Conservation (phyloP, 345 rosid genomes). For the Cardamine chenopodiifolia region DNA sequence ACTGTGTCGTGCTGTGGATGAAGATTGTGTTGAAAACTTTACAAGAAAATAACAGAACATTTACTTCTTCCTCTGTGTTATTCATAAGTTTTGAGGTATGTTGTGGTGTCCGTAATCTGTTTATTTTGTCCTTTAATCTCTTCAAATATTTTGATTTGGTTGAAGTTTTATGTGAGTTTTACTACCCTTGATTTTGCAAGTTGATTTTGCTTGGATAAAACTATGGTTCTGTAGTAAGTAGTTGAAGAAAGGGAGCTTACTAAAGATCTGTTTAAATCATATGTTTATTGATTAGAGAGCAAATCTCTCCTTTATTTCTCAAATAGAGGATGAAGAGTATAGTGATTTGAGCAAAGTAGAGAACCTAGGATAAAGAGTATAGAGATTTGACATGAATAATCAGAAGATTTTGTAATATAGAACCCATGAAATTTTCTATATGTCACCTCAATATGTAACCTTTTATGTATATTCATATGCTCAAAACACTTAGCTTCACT, state of each 20-base stretch:
- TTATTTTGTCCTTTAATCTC: conserved; percentile 22
- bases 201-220: conserved; percentile 17
- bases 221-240: conserved; percentile 10
- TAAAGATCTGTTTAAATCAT: conserved; percentile 7
- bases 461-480: neutral
- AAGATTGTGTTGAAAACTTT: conserved; percentile 9
- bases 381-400: conserved; percentile 1
- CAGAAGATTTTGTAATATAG: neutral
- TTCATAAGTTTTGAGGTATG: conserved; percentile 34
- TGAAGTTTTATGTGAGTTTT: neutral
- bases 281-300: conserved; percentile 1
- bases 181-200: neutral
- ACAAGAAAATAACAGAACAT: conserved; percentile 1
- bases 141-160: neutral
- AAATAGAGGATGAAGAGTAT: neutral
- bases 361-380: neutral
- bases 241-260: conserved; percentile 9
- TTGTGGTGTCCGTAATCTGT: conserved; percentile 12
- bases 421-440: neutral
- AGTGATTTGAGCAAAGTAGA: neutral
- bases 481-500: too few species aligned
- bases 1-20: too few species aligned
- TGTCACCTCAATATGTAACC: conserved; percentile 1
- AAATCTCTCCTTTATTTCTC: conserved; percentile 1
- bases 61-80: conserved; percentile 16